phyloP scores from a whole-genome alignment of 257 asterid genomes.

The Schizonepeta tenuifolia region DNA sequence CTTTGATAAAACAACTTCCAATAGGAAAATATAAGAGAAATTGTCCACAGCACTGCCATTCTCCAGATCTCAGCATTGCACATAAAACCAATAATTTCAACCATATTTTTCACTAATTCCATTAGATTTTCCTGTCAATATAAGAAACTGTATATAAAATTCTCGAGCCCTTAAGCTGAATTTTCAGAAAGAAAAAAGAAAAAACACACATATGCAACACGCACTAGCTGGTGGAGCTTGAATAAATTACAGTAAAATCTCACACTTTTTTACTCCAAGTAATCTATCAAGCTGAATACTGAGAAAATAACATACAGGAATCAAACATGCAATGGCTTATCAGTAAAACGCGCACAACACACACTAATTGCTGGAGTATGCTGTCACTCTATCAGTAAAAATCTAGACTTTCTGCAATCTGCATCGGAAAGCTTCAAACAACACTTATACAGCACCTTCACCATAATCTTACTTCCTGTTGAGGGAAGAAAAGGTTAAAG shows the following conservation, averaged over 20 bases:
- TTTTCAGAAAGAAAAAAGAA: not conserved
- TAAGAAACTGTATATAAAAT: not conserved
- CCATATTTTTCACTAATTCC: conserved; percentile 38
- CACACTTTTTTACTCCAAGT: not conserved
- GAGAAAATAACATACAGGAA: not conserved
- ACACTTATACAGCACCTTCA: no score
- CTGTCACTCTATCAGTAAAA: not conserved
- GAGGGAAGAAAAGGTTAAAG: no score
- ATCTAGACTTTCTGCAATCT: not conserved
- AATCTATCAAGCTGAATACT: not conserved
- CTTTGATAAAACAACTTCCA: conserved; percentile 45
- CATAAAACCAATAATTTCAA: conserved; percentile 44
- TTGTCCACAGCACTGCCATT: conserved; percentile 74
- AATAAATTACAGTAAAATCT: not conserved
- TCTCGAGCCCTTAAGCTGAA: not conserved
- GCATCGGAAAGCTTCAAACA: no score
- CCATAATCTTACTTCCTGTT: no score
- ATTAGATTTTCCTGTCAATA: conserved; percentile 13
- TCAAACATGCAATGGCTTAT: not conserved
- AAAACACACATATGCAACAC: not conserved
- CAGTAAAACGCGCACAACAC: not conserved
- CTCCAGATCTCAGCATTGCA: conserved; percentile 66
- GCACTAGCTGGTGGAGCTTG: not conserved
- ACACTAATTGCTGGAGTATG: not conserved
- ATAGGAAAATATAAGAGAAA: conserved; percentile 56